Conservation (phyloP, 805 yeast species). For the Candida railenensis region DNA sequence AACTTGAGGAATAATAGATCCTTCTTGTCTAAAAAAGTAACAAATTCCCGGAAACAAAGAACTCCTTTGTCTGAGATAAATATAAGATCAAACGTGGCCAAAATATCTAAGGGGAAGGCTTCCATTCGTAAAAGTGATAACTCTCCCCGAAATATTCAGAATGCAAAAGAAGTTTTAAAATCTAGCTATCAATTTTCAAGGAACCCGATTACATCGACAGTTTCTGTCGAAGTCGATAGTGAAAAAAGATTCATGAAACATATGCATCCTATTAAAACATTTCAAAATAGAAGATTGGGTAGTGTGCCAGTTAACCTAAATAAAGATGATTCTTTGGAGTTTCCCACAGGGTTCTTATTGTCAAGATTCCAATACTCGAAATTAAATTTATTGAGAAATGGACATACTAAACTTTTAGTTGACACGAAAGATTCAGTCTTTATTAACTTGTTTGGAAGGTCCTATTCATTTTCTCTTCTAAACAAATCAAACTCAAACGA, state of each 20-base stretch:
- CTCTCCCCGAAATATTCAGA: background rate
- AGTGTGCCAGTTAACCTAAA: background rate
- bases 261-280: background rate
- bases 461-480: conserved; percentile 24
- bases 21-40: background rate
- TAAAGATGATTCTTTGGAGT: background rate
- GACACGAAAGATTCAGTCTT: background rate
- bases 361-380: background rate
- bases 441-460: conserved; percentile 16
- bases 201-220: conserved; percentile 27
- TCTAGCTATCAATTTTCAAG: conserved; percentile 20
- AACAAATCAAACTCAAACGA: conserved; percentile 17
- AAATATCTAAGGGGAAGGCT: too few relatives aligned
- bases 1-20: background rate
- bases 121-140: background rate
- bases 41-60: background rate
- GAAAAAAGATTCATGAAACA: conserved; percentile 13
- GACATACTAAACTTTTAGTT: background rate
- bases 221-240: conserved; percentile 36
- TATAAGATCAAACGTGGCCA: background rate
- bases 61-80: background rate
- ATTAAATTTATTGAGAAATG: background rate
- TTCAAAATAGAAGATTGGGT: background rate
- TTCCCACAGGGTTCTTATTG: conserved; percentile 2
- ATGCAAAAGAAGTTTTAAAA: conserved; percentile 7